A percentile compares a stretch with the other conserved stretches of the same genome.
phyloP scores from a whole-genome alignment of 2,329 filamentous ascomycete genomes.

The Daldinia sp. region DNA sequence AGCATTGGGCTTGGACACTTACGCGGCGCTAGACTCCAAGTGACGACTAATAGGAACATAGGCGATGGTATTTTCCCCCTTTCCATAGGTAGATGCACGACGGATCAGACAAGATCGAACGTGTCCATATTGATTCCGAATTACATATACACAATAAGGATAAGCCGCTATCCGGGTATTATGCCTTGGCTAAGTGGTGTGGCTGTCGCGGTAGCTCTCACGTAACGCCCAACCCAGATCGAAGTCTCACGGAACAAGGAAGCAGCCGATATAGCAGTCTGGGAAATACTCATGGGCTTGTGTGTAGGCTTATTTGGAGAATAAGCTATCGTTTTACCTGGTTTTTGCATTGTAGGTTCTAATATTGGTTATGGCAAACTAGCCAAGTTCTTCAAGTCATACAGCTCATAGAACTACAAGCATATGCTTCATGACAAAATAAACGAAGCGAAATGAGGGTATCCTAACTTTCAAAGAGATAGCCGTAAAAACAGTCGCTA shows the following conservation, averaged over 20 bases:
- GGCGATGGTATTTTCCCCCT: slow-evolving; percentile 3
- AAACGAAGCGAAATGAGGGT: slow-evolving; percentile 20
- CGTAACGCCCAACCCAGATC: slow-evolving; percentile 9
- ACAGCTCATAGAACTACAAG: background rate
- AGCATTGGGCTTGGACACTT: background rate
- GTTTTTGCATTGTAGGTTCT: background rate
- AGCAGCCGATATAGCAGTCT: slow-evolving; percentile 4
- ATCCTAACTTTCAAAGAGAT: slow-evolving; percentile 16
- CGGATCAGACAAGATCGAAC: background rate
- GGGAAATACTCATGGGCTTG: background rate
- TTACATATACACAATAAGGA: background rate
- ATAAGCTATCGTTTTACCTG: background rate
- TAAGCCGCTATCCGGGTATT: background rate
- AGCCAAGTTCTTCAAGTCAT: background rate
- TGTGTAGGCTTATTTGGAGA: background rate
- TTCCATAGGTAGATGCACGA: background rate
- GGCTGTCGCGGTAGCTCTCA: background rate
- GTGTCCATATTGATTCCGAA: background rate
- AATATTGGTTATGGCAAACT: slow-evolving; percentile 6
- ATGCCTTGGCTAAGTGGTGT: slow-evolving; percentile 1
- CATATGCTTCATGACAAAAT: background rate
- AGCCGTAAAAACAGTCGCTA: slow-evolving; percentile 1
- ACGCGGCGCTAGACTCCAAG: background rate
- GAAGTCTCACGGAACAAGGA: slow-evolving; percentile 16
- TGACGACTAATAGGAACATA: slow-evolving; percentile 6